Evolutionary conservation across 73 alveolate genomes (phyloP).

Genomic region (Blepharisma japonicum): DNA sequence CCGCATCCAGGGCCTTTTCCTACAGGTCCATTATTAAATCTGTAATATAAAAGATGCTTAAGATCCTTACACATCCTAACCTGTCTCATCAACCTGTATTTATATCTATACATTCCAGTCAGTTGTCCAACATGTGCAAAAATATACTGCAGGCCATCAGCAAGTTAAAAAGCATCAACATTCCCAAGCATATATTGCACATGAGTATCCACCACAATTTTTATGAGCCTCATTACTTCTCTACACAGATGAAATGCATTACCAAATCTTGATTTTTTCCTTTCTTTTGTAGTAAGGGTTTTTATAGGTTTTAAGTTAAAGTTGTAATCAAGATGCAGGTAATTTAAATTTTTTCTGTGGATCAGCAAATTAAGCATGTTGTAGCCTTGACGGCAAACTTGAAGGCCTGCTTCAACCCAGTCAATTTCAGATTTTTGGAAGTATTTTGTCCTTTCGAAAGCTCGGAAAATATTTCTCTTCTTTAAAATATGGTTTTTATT

Average conservation of each 20-base stretch:
- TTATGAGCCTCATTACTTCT: constrained; percentile 97
- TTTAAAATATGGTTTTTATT: too few relatives aligned
- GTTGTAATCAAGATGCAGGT: constrained; percentile 99
- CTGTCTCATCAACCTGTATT: constrained; percentile 99
- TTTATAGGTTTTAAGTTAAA: constrained; percentile 99
- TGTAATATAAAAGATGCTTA: constrained; percentile 98
- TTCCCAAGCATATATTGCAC: constrained; percentile 98
- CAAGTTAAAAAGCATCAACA: constrained; percentile 99
- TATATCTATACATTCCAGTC: constrained; percentile 99
- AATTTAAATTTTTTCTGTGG: constrained; percentile 98
- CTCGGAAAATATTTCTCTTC: constrained; percentile 95
- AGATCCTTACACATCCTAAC: constrained; percentile 99
- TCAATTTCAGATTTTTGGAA: constrained; percentile 99
- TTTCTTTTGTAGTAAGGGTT: constrained; percentile 97
- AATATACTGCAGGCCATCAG: constrained; percentile 99
- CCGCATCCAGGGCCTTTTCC: constrained; percentile 99
- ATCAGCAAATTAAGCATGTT: constrained; percentile 99
- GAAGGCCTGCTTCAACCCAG: constrained; percentile 99
- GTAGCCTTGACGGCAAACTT: constrained; percentile 99
- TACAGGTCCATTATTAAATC: constrained; percentile 99
- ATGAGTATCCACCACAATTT: constrained; percentile 97
- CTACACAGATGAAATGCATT: constrained; percentile 99
- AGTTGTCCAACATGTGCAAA: constrained; percentile 99
- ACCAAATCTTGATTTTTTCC: constrained; percentile 99
- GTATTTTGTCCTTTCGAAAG: constrained; percentile 97